Evolutionary conservation across 257 asterid genomes (phyloP), one percentile per base, ranked within the genome.

Genomic region (Nicotiana knightiana): DNA sequence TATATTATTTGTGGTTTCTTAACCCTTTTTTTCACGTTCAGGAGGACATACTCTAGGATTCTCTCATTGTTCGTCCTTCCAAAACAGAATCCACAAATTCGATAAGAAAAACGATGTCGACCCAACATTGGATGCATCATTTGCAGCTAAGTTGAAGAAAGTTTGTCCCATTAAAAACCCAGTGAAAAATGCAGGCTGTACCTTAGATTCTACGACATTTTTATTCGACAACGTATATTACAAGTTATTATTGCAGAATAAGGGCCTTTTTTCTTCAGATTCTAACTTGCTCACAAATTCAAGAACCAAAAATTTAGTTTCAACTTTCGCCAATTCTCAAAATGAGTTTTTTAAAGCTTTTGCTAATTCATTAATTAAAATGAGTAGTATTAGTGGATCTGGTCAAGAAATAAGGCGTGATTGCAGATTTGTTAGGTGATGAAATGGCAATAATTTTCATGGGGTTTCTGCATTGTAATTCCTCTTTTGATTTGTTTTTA

Each of bases 31-130:
- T 21, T 21, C 24, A 21, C 24, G 24, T 21, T 21, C 24, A 21
- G 24, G 98, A 85, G 98, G 98, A 15, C 98, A 95, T 85, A 95
- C 97, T 4, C 89, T 93, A 0, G 98, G 98, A 9, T 95, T 95
- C 84, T 89, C 98, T 80, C 98, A 92, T 73, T 95, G 98, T 67
- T 91, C 93, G 32, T 95, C 98, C 3, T 93, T 95, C 91, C 90
- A 89, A 73, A 93, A 91, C 81, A 87, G 98, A 82, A 91, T 95
- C 88, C 92, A 92, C 89, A 89, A 89, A 71, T 95, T 95, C 85
- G 88, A 84, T 85, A 73, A 26, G 18, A 73, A 53, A 48, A 85
- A 73, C 9, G 89, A 87, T 37, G 84, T 95, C 3, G 98, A 95
- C 37, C 97, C 98, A 0, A 78, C 93, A 0, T 5, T 92, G 85